Conservation (phyloP, 2,329 filamentous ascomycete species). For the Cyphellophora attinorum region DNA sequence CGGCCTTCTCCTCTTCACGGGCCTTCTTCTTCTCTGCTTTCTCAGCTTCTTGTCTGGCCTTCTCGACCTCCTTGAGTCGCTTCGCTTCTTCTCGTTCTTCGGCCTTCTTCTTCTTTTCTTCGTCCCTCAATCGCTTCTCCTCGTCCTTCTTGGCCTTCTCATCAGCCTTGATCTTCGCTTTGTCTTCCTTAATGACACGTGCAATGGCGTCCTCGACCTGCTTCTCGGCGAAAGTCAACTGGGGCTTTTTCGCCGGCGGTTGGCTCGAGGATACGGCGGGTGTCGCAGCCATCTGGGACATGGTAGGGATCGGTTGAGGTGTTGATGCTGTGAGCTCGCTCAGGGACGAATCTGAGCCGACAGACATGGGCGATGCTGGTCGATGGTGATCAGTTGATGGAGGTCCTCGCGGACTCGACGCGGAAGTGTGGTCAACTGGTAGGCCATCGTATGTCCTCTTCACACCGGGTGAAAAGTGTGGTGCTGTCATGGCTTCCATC, state of each 20-base stretch:
- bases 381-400: too few relatives aligned
- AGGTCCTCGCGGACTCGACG: too few relatives aligned
- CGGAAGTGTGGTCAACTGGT: neutral
- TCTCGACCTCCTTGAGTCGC: constrained; percentile 23
- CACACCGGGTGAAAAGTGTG: neutral
- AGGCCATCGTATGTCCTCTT: neutral
- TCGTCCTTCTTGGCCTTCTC: constrained; percentile 22
- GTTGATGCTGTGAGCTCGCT: constrained; percentile 9
- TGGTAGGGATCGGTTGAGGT: neutral
- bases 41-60: constrained; percentile 31
- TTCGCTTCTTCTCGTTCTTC: constrained; percentile 18
- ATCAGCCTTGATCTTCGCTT: constrained; percentile 25
- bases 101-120: constrained; percentile 25
- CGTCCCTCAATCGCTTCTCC: constrained; percentile 34
- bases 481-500: neutral
- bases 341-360: constrained; percentile 9
- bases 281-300: constrained; percentile 2
- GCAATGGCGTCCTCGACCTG: constrained; percentile 21
- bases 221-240: constrained; percentile 16
- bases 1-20: constrained; percentile 35
- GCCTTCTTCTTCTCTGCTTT: constrained; percentile 32
- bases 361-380: constrained; percentile 7
- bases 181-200: constrained; percentile 23
- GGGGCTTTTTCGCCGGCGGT: constrained; percentile 20
- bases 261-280: constrained; percentile 8